Conservation (phyloP, 305 asterid species). For the Fraxinus ornus region DNA sequence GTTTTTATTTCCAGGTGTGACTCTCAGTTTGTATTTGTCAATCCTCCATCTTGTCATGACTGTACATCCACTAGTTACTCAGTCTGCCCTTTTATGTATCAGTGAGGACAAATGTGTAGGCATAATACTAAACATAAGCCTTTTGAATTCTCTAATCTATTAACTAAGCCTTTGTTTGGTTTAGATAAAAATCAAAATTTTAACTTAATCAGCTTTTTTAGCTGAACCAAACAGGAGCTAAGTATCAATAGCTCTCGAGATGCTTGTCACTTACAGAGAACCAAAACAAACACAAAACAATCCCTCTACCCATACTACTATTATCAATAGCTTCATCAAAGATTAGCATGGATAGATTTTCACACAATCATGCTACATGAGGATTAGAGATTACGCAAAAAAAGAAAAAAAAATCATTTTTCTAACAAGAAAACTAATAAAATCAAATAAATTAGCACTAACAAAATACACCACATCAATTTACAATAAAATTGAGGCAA, state of each 20-base stretch:
- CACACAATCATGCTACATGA: background rate
- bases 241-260: background rate
- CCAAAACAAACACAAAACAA: constrained; percentile 11
- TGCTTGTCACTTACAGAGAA: background rate
- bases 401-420: too few species aligned
- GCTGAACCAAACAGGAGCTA: background rate
- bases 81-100: background rate
- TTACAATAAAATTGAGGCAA: background rate
- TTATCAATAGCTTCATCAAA: background rate
- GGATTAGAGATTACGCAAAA: background rate
- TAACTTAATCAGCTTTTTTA: background rate
- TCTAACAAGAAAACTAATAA: background rate
- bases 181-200: too few species aligned
- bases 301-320: background rate
- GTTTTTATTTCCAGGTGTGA: background rate
- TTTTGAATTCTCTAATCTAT: background rate
- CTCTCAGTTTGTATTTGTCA: background rate
- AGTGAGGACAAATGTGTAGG: background rate
- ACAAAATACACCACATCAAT: background rate
- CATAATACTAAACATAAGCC: background rate
- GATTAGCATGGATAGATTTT: background rate
- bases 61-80: background rate
- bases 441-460: constrained; percentile 2
- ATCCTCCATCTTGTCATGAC: background rate
- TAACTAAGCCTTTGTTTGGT: background rate